Percentiles rank a stretch among this genome's conserved stretches.
These are phyloP conservation scores for Leccinum broughii DNA, from an alignment of 768 basidiomycete genomes.

Conservation along the genomic window DNA sequence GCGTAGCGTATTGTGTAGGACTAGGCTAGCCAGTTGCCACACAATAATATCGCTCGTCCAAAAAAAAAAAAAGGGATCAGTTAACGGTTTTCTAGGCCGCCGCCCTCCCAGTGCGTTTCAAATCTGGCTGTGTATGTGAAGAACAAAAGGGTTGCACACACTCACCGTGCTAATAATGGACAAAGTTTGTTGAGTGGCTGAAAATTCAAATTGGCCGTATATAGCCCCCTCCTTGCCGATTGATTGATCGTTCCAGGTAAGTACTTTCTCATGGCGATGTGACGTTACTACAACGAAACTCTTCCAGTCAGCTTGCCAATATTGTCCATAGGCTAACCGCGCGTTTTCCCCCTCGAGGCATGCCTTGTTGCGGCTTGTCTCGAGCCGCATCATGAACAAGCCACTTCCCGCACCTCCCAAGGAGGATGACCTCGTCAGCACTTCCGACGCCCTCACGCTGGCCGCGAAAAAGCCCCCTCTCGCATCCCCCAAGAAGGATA, in stretches of 20 bases:
- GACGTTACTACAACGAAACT: background rate
- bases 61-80: constrained; percentile 38
- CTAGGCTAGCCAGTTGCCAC: too few species aligned
- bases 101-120: constrained; percentile 60
- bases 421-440: constrained; percentile 32
- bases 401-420: constrained; percentile 12
- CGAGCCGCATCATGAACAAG: constrained; percentile 22
- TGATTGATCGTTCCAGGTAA: background rate
- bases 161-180: too few species aligned
- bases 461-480: background rate
- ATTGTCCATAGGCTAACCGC: constrained; percentile 11
- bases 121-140: constrained; percentile 30
- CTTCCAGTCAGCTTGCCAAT: constrained; percentile 23
- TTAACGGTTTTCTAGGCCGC: constrained; percentile 70
- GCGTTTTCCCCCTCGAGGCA: constrained; percentile 3
- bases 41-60: background rate
- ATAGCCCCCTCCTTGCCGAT: background rate
- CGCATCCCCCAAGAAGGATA: background rate
- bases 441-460: constrained; percentile 35
- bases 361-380: constrained; percentile 9
- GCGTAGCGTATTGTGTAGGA: too few species aligned
- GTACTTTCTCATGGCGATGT: constrained; percentile 14
- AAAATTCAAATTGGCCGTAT: background rate
- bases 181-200: background rate
- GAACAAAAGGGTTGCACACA: background rate